phyloP scores from a whole-genome alignment of 176 grass and related monocot genomes.

The Carex myosuroides region DNA sequence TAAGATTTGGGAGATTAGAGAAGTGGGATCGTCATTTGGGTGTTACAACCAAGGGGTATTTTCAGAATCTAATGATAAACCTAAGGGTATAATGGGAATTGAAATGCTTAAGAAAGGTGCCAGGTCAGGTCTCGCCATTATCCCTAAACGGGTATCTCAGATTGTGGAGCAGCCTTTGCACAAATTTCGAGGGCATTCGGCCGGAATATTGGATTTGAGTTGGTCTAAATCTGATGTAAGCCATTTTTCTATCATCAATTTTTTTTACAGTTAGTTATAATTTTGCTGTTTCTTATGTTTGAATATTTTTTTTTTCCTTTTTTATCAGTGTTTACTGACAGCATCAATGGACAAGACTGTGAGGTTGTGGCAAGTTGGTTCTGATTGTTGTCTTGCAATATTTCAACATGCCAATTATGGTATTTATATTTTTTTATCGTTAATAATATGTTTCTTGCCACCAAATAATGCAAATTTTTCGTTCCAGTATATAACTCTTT shows the following conservation, averaged over 20 bases:
- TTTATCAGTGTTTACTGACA: constrained; percentile 75
- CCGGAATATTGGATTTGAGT: constrained; percentile 70
- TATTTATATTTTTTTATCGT: constrained; percentile 28
- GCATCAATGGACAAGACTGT: constrained; percentile 91
- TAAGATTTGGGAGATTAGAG: constrained; percentile 67
- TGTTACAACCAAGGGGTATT: constrained; percentile 24
- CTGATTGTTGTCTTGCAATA: constrained; percentile 47
- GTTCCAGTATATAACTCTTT: neutral
- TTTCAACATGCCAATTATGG: constrained; percentile 83
- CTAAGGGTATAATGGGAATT: constrained; percentile 33
- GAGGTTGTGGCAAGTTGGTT: constrained; percentile 87
- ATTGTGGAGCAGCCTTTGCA: constrained; percentile 62
- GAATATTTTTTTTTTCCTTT: neutral
- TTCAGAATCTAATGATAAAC: constrained; percentile 27
- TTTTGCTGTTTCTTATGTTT: neutral
- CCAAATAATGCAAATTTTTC: neutral
- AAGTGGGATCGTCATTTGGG: constrained; percentile 47
- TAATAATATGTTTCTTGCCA: neutral
- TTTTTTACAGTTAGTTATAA: neutral
- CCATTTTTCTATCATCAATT: constrained; percentile 19
- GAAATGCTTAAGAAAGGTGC: constrained; percentile 18
- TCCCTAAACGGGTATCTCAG: constrained; percentile 51
- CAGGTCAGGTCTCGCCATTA: constrained; percentile 34
- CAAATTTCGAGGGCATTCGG: constrained; percentile 66
- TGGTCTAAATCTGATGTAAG: constrained; percentile 89